Evolutionary conservation across 2,329 filamentous ascomycete genomes (phyloP), one percentile per base, ranked within the genome.

Genomic region (Xylariaceae sp.): DNA sequence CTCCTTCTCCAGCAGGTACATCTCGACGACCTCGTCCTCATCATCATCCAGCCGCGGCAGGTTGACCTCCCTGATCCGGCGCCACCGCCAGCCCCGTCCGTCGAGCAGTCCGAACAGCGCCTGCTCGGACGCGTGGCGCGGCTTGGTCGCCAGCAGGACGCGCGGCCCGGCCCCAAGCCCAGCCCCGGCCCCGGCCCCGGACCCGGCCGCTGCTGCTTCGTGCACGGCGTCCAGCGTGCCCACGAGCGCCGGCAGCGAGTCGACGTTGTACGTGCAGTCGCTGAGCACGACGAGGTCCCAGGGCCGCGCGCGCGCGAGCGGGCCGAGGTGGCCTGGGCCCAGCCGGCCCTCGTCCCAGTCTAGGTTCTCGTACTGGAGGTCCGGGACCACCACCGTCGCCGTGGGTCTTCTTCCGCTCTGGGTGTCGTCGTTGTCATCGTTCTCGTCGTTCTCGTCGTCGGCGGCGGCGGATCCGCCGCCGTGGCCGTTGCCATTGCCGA

Each of bases 181-280:
- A n/a, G n/a, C n/a, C n/a, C 41, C 36, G 15, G 35, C 36, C n/a
- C 29, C 29, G n/a, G n/a, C n/a, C n/a, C n/a, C n/a, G n/a, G n/a
- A 11, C 4, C 3, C 7, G 32, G 12, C 12, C 14, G 22, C 14
- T 38, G 36, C 12, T 22, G 30, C 21, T 36, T 29, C 26, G 63
- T 74, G 68, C 9, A 77, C 48, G 2, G 67, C 63, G 2, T 65
- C 65, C 22, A 77, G 53, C 1, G 72, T 76, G 32, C 62, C 62
- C 4, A 76, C 66, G 15, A 78, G 59, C 3, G 68, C 62, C 1
- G 69, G 65, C 17, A 77, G 55, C 41, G 65, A 67, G 48, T 77
- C 72, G 33, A 65, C 67, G 40, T 77, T 77, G 59, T 77, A 77
- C 0, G 72, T 77, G 61, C 74, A 76, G 51, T 78, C 74, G 49